These are phyloP conservation scores for Pseudogymnoascus sp. DNA, from an alignment of 2,329 filamentous ascomycete genomes.

Conservation along the genomic window DNA sequence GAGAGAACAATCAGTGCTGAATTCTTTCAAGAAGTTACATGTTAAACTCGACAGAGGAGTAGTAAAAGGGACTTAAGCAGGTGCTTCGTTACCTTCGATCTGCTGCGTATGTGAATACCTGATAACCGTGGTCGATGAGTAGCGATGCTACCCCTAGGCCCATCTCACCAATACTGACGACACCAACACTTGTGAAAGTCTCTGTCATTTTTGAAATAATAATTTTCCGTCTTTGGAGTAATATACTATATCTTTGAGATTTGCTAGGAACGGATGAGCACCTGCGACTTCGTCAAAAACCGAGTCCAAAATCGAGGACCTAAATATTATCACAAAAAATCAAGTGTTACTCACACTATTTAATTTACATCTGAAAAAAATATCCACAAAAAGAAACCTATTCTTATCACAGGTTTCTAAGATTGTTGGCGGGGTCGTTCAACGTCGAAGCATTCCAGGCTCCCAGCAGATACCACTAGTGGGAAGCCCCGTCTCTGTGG, in stretches of 20 bases:
- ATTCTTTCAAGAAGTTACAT: neutral
- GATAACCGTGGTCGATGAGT: slow-evolving; percentile 48
- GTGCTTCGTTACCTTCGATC: slow-evolving; percentile 41
- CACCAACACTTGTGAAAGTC: slow-evolving; percentile 36
- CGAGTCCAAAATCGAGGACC: neutral
- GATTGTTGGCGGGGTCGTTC: neutral
- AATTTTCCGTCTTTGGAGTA: neutral
- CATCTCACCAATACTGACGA: slow-evolving; percentile 60
- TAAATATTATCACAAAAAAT: neutral
- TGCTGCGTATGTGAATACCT: slow-evolving; percentile 49
- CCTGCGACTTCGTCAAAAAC: neutral
- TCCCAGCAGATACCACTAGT: neutral
- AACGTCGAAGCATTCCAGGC: neutral
- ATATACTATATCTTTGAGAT: neutral
- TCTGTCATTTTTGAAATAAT: neutral
- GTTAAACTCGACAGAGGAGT: neutral
- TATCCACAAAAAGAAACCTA: neutral
- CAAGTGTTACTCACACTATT: neutral
- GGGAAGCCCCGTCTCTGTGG: neutral
- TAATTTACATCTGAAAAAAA: neutral
- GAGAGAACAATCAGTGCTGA: neutral
- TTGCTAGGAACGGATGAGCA: neutral
- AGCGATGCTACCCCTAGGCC: slow-evolving; percentile 53
- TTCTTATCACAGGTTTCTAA: neutral
- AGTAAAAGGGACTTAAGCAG: neutral